Percentiles rank a stretch among this genome's conserved stretches.
Evolutionary conservation across 225 moss, liverwort and hornwort genomes (phyloP).

Genomic region (Sphagnum tenellum): DNA sequence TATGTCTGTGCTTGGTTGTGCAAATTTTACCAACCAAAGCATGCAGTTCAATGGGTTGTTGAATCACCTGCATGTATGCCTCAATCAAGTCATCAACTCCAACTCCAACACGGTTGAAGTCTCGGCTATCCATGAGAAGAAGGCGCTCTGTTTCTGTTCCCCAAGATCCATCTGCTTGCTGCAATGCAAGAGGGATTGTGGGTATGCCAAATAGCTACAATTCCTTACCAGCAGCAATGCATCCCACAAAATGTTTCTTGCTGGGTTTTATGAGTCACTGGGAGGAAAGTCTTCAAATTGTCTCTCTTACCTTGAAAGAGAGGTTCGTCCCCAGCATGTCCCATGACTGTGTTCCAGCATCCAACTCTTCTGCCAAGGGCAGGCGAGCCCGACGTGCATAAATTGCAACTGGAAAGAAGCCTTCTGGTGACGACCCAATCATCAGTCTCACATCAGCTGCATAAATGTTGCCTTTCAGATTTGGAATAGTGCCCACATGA

Average conservation of each 20-base stretch:
- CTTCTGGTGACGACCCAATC: constrained; percentile 29
- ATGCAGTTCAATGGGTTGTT: background rate
- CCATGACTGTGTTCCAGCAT: constrained; percentile 33
- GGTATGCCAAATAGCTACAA: too few species aligned
- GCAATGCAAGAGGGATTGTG: background rate
- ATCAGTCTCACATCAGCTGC: constrained; percentile 36
- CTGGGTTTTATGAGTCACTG: too few species aligned
- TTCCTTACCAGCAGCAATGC: too few species aligned
- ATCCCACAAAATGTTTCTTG: too few species aligned
- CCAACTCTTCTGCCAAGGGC: constrained; percentile 31
- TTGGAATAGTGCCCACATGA: constrained; percentile 41
- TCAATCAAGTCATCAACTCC: constrained; percentile 38
- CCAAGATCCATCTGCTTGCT: constrained; percentile 36
- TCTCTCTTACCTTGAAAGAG: constrained; percentile 21
- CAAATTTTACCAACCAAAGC: too few species aligned
- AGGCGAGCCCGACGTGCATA: constrained; percentile 31
- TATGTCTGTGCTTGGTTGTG: too few species aligned
- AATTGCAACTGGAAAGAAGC: constrained; percentile 39
- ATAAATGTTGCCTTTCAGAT: constrained; percentile 28
- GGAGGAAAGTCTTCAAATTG: too few species aligned
- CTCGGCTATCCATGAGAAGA: constrained; percentile 33
- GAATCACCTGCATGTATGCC: constrained; percentile 31
- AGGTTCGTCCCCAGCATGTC: constrained; percentile 41
- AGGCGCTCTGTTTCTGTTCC: constrained; percentile 29
- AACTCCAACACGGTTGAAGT: constrained; percentile 33